Conservation (phyloP, 208 protist genomes). For the Trypanosoma brucei region DNA sequence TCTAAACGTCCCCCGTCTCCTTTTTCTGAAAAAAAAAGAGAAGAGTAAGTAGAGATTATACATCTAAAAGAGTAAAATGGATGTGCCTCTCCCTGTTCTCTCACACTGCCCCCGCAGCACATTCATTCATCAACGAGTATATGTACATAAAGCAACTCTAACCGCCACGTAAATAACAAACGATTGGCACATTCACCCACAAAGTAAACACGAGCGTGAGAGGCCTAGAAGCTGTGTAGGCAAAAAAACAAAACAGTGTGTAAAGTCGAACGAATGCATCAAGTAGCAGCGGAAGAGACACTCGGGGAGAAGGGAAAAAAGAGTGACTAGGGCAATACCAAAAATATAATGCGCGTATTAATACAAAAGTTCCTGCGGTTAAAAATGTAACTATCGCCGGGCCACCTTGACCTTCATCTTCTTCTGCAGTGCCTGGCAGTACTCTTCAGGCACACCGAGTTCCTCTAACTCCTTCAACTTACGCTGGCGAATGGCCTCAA, state of each 20-base stretch:
- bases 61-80: too few relatives aligned
- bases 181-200: slow-evolving; percentile 9
- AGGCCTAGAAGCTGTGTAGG: too few relatives aligned
- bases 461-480: slow-evolving; percentile 77
- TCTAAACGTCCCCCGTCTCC: too few relatives aligned
- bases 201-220: not conserved
- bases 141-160: slow-evolving; percentile 5
- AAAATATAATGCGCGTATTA: too few relatives aligned
- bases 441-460: slow-evolving; percentile 78
- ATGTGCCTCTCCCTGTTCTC: too few relatives aligned
- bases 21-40: too few relatives aligned
- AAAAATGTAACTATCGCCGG: slow-evolving; percentile 3
- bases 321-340: not conserved
- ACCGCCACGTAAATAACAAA: slow-evolving; percentile 3
- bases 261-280: not conserved
- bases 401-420: slow-evolving; percentile 30
- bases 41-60: too few relatives aligned
- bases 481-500: slow-evolving; percentile 84
- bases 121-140: too few relatives aligned
- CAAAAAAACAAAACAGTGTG: too few relatives aligned
- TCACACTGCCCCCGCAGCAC: too few relatives aligned
- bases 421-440: slow-evolving; percentile 59
- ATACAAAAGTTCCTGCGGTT: not conserved
- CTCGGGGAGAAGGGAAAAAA: slow-evolving; percentile 15
- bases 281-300: slow-evolving; percentile 4